Evolutionary conservation across 73 alveolate genomes (phyloP), one percentile per base, ranked within the genome.

Genomic region (Paraurostyla sp.): DNA sequence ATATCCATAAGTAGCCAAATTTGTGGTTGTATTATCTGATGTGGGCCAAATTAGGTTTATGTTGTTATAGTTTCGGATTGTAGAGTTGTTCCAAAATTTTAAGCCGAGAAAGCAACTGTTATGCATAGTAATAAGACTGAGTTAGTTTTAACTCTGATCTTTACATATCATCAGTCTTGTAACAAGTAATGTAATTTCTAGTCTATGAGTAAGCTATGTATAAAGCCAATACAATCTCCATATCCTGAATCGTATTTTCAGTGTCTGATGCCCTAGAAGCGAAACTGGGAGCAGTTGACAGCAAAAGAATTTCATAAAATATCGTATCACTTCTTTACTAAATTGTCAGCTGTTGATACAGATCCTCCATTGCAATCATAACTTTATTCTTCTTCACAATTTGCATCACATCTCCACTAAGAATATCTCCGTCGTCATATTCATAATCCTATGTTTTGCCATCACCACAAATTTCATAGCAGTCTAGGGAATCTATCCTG

Each of bases 381-480:
- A 13, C 58, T 20, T 13, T 15, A 20, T 20, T 46, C 58, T 15
- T 15, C 22, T 13, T 46, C 58, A 20, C 58, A 46, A 15, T 13
- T 46, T 46, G 58, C 58, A 13, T 13, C 13, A 20, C 58, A 78
- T 87, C 94, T 7, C 86, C 87, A 57, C 49, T 56, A 0, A 33
- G 11, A 0, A 25, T 29, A 57, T 87, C 78, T 6, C 88, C 87
- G 51, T 83, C 92, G 45, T 83, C 92, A 23, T 87, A 83, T 38
- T 41, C 33, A 27, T 27, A 68, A 38, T 11, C 89, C 89, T 9
- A 69, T 30, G 41, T 83, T 35, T 29, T n/a, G 0, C 92, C 92
- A 83, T 83, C 92, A 18, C 92, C 92, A 42, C 92, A 83, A 23
- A 83, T 83, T 68, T 83, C 92, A 65, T 6, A 7, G 41, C 92